These are phyloP conservation scores for Trichoderma atrobrunneum DNA, from an alignment of 2,329 filamentous ascomycete species.

Conservation along the genomic window DNA sequence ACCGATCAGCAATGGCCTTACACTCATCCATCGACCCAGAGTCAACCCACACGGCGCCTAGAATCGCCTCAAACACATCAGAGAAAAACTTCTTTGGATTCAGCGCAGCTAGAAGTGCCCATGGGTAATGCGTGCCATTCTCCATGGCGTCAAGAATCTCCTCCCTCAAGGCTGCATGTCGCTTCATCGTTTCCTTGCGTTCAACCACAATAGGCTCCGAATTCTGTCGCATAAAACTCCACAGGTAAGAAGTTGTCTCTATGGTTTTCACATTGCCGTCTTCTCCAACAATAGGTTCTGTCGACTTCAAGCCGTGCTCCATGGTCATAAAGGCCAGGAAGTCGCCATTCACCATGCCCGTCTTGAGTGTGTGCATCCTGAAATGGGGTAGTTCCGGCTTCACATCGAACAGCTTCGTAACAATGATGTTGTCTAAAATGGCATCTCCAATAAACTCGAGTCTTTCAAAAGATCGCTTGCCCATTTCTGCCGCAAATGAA, in stretches of 20 bases:
- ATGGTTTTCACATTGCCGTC: constrained; percentile 23
- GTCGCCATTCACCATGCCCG: constrained; percentile 74
- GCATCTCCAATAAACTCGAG: constrained; percentile 88
- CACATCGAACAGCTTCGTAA: constrained; percentile 55
- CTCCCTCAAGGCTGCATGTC: constrained; percentile 48
- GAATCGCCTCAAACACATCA: constrained; percentile 75
- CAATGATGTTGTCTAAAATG: constrained; percentile 75
- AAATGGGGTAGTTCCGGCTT: constrained; percentile 43
- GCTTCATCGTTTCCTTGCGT: constrained; percentile 42
- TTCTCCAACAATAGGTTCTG: constrained; percentile 22
- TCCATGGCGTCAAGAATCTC: constrained; percentile 51
- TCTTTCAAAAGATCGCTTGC: constrained; percentile 56
- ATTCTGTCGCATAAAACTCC: constrained; percentile 66
- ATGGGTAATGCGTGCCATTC: constrained; percentile 63
- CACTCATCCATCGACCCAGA: constrained; percentile 62
- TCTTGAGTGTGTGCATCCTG: constrained; percentile 73
- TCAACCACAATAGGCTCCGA: constrained; percentile 46
- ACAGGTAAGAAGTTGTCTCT: constrained; percentile 48
- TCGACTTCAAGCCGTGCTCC: constrained; percentile 32
- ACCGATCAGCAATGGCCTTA: constrained; percentile 53
- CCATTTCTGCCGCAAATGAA: constrained; percentile 51
- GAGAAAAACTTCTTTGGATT: constrained; percentile 74
- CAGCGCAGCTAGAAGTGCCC: constrained; percentile 66
- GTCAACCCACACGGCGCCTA: constrained; percentile 85
- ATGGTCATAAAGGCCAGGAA: constrained; percentile 77